Evolutionary conservation across 768 basidiomycete species (phyloP).

Genomic region (Sarcomyxa edulis): DNA sequence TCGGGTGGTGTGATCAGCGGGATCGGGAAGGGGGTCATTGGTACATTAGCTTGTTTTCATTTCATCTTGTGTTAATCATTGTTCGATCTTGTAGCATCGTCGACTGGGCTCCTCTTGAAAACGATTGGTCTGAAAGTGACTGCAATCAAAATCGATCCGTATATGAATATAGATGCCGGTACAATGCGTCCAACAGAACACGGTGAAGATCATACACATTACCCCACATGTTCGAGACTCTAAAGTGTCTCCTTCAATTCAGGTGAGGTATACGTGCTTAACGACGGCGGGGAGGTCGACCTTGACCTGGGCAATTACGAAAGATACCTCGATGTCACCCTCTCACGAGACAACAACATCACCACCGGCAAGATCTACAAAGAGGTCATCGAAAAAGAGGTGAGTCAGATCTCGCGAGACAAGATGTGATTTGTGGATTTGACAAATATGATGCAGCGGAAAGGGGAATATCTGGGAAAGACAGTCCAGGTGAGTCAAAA

Average conservation of each 20-base stretch:
- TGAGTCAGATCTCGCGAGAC: constrained; percentile 71
- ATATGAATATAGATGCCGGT: constrained; percentile 99
- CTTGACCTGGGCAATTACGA: constrained; percentile 98
- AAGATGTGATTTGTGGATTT: constrained; percentile 53
- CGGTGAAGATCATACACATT: constrained; percentile 47
- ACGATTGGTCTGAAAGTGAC: constrained; percentile 95
- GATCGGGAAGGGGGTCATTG: constrained; percentile 99
- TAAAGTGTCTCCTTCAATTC: constrained; percentile 1
- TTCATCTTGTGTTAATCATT: constrained; percentile 5
- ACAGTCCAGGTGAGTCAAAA: constrained; percentile 89
- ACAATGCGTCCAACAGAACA: constrained; percentile 99
- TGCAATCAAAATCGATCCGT: constrained; percentile 99
- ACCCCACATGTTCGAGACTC: constrained; percentile 1
- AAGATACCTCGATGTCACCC: constrained; percentile 91
- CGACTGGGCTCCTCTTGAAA: constrained; percentile 92
- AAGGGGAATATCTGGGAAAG: constrained; percentile 90
- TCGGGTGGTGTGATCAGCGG: constrained; percentile 98
- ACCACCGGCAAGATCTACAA: constrained; percentile 98
- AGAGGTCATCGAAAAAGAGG: constrained; percentile 94
- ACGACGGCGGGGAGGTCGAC: constrained; percentile 98
- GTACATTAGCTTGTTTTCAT: constrained; percentile 43
- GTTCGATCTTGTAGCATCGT: constrained; percentile 63
- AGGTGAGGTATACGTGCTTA: constrained; percentile 96
- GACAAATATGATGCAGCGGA: constrained; percentile 39
- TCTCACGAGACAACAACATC: constrained; percentile 94